Evolutionary conservation across 352 stramenopile genomes (phyloP), one percentile per base, ranked within the genome.

Genomic region (Peronospora belbahrii): DNA sequence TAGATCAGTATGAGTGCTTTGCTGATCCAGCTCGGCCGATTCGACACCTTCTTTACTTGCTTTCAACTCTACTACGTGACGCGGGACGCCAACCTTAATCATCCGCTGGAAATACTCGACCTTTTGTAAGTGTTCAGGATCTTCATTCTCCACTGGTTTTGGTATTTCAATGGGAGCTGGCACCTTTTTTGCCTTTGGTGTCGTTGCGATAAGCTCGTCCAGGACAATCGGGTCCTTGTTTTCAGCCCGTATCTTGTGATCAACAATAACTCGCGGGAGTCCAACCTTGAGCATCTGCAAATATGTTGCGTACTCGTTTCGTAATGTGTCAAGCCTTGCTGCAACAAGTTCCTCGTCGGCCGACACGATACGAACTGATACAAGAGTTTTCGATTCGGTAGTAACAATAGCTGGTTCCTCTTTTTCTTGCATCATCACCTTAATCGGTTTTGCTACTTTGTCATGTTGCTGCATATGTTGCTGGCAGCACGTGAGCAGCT

Each of bases 211-310:
- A 0, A 79, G 63, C 6, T 62, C 61, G 32, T 92, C 75, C 18
- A 90, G 50, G 4, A 87, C 59, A 2, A 52, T 30, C 0, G 71
- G 70, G 22, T 91, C 74, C 8, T 80, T 70, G 9, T 66, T 68
- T 32, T 83, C 73, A 2, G 57, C 52, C 5, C 67, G 65, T 72
- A 93, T 85, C 20, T 82, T 82, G 44, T 88, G 74, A 44, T 88
- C 59, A 5, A 90, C 78, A 4, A 88, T 65, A 6, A 82, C 63
- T 23, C 68, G 44, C 6, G 79, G 68, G 4, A 83, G 61, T 11
- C 77, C 71, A 13, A 93, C 80, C 50, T 85, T 87, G 18, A 90
- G 58, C 72, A 93, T 87, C 33, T 85, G 76, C 40, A 93, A 67
- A 56, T 85, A 93, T 4, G 74, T 35, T 2, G 48, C 43, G 19